phyloP scores from a whole-genome alignment of 768 basidiomycete genomes.

The Kwoniella europaea region DNA sequence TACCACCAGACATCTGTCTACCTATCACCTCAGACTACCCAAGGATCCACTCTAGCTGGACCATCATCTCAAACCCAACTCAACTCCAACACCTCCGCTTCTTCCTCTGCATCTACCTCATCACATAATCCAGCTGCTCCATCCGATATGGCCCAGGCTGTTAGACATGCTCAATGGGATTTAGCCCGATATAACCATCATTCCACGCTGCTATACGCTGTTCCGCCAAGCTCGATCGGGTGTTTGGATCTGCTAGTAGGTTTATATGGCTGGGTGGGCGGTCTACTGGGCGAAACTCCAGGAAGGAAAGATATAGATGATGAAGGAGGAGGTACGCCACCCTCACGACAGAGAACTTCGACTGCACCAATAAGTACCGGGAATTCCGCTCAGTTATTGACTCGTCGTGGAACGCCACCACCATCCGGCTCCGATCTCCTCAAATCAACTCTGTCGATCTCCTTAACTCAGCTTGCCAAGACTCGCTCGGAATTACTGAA shows the following conservation, averaged over 20 bases:
- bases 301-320: conserved; percentile 18
- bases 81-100: neutral
- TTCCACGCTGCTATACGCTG: conserved; percentile 48
- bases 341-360: conserved; percentile 1
- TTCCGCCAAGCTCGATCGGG: conserved; percentile 45
- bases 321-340: neutral
- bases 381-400: conserved; percentile 13
- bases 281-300: conserved; percentile 37
- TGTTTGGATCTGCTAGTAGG: conserved; percentile 50
- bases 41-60: conserved; percentile 3
- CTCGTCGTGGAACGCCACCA: neutral
- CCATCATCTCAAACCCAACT: conserved; percentile 19
- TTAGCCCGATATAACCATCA: conserved; percentile 48
- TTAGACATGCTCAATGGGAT: conserved; percentile 46
- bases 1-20: conserved; percentile 52
- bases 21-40: conserved; percentile 28
- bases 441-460: conserved; percentile 29
- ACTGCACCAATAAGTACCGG: conserved; percentile 3
- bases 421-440: conserved; percentile 14
- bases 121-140: conserved; percentile 11
- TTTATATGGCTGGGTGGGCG: conserved; percentile 45
- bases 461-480: conserved; percentile 30
- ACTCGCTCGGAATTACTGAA: conserved; percentile 34
- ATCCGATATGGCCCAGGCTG: conserved; percentile 41
- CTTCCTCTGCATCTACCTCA: conserved; percentile 11